phyloP scores from a whole-genome alignment of 176 grass and related monocot species.

The Tuctoria greenei region DNA sequence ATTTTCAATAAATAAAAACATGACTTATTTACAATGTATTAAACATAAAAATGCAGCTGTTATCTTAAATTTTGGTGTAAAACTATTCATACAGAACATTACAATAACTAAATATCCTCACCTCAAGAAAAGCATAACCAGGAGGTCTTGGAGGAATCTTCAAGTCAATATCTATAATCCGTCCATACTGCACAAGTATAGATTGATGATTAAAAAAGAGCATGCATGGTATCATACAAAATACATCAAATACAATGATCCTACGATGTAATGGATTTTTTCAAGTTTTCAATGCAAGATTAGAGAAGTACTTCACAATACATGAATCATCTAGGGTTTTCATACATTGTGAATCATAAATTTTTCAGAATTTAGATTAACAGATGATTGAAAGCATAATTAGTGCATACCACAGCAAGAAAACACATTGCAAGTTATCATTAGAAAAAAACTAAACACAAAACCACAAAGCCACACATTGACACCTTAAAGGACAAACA shows the following conservation, averaged over 20 bases:
- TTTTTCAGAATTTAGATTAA: not conserved
- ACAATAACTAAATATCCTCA: conserved; percentile 29
- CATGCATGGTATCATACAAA: not conserved
- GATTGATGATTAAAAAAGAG: not conserved
- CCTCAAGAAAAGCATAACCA: conserved; percentile 95
- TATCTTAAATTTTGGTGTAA: not conserved
- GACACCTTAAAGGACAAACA: not conserved
- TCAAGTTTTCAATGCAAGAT: not conserved
- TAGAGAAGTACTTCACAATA: not conserved
- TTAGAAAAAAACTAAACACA: not conserved
- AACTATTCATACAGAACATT: conserved; percentile 4
- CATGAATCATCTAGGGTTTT: not conserved
- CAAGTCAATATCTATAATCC: conserved; percentile 86
- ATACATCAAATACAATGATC: not conserved
- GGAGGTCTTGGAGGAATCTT: conserved; percentile 97
- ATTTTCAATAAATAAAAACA: not conserved
- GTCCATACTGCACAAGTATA: conserved; percentile 68
- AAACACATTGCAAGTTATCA: not conserved
- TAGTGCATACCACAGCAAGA: not conserved
- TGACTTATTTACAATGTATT: not conserved
- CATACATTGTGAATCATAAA: not conserved
- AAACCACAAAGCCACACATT: not conserved
- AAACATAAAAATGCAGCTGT: not conserved
- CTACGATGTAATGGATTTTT: not conserved
- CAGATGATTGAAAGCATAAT: not conserved